A percentile compares a stretch with the other conserved stretches of the same genome.
Evolutionary conservation across 805 yeast genomes (phyloP).

Genomic region (Wickerhamomyces chaumierensis): DNA sequence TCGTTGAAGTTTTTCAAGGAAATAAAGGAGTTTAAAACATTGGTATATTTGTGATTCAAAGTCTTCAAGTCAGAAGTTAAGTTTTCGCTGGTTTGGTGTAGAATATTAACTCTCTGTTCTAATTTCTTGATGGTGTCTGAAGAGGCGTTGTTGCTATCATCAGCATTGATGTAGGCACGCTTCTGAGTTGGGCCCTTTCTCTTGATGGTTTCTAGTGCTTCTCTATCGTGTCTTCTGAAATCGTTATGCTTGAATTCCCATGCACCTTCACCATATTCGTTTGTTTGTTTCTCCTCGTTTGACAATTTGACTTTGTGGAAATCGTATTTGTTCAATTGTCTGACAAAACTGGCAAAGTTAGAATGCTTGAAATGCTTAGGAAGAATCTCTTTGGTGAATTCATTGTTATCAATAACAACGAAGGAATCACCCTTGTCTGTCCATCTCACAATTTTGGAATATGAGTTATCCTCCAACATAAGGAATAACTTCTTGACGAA

Average conservation of each 20-base stretch:
- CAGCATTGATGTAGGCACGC: constrained; percentile 18
- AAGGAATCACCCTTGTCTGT: constrained; percentile 76
- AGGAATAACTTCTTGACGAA: constrained; percentile 70
- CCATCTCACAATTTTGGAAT: constrained; percentile 75
- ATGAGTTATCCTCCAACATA: constrained; percentile 77
- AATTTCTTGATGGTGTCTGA: constrained; percentile 7
- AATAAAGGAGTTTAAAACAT: constrained; percentile 50
- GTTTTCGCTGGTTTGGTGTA: constrained; percentile 22
- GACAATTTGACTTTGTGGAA: constrained; percentile 87
- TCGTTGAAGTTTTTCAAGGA: constrained; percentile 47
- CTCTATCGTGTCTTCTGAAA: constrained; percentile 64
- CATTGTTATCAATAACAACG: constrained; percentile 82
- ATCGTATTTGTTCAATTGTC: constrained; percentile 93
- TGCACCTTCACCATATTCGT: constrained; percentile 61
- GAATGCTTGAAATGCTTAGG: constrained; percentile 93
- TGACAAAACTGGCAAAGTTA: constrained; percentile 88
- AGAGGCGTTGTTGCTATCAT: constrained; percentile 2
- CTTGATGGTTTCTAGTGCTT: constrained; percentile 78
- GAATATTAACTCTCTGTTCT: constrained; percentile 9
- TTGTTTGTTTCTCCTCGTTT: constrained; percentile 43
- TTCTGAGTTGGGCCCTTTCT: constrained; percentile 62
- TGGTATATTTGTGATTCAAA: constrained; percentile 47
- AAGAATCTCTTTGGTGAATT: constrained; percentile 76
- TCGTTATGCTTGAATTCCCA: constrained; percentile 96
- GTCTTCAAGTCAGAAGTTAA: constrained; percentile 26